phyloP scores from a whole-genome alignment of 2,329 filamentous ascomycete genomes.

The Colletotrichum sp. region DNA sequence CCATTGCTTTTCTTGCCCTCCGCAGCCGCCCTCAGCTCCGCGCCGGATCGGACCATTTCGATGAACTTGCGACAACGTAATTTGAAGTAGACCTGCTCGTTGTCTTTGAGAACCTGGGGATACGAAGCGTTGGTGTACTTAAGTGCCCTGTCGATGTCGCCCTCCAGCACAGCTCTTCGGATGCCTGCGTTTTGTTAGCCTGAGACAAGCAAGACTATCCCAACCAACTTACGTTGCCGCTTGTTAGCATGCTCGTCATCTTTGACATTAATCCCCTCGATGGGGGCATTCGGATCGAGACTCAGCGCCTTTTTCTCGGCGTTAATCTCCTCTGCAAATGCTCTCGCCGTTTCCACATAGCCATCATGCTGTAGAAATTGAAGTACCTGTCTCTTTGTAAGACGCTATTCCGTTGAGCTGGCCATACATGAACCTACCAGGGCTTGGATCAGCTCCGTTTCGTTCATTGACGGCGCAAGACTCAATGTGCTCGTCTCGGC shows the following conservation, averaged over 20 bases:
- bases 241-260: conserved; percentile 88
- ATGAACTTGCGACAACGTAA: conserved; percentile 91
- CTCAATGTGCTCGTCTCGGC: conserved; percentile 58
- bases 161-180: conserved; percentile 83
- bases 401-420: neutral
- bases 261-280: conserved; percentile 68
- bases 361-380: conserved; percentile 95
- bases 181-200: conserved; percentile 65
- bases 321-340: conserved; percentile 83
- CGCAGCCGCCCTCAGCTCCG: conserved; percentile 63
- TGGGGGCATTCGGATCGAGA: conserved; percentile 56
- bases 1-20: conserved; percentile 49
- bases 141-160: conserved; percentile 90
- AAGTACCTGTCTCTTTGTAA: conserved; percentile 52
- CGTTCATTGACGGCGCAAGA: conserved; percentile 69
- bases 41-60: conserved; percentile 84
- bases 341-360: conserved; percentile 89
- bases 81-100: conserved; percentile 86
- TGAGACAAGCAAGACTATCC: neutral
- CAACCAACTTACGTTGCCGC: conserved; percentile 73
- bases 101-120: conserved; percentile 77
- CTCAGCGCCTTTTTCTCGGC: conserved; percentile 74
- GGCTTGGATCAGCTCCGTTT: conserved; percentile 81
- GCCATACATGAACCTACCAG: conserved; percentile 55
- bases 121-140: conserved; percentile 81